Evolutionary conservation across 495 filamentous ascomycete species (phyloP), one percentile per base, ranked within the genome.

Genomic region (Neurospora sp.): DNA sequence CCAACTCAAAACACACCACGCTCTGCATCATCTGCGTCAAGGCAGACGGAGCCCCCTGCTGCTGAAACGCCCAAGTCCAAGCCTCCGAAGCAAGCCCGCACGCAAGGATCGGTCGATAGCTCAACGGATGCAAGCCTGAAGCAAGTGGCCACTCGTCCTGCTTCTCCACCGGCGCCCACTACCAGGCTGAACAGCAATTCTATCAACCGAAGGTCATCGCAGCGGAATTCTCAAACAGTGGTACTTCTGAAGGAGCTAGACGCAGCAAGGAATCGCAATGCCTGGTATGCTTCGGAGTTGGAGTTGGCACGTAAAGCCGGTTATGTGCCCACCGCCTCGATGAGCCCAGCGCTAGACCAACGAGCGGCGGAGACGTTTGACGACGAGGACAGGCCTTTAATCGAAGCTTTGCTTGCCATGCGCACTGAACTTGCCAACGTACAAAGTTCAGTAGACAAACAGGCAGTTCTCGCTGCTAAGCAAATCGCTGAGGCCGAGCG

Each of bases 281-380:
- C 95, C 2, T 99, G 96, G 96, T 98, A 96, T 82, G 94, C 94
- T 8, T 97, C 95, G 3, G 96, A 99, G 81, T 83, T 99, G 39
- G 93, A 96, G 18, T 82, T 98, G 72, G 96, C 96, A 4, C 89
- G 91, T 69, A 94, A 96, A 81, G 90, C 92, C 11, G 96, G 96
- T 9, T 98, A 98, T 78, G 86, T 88, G 10, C 89, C 92, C 16
- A 93, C 89, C 76, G 80, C 90, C 2, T 90, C 92, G 14, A 87
- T 89, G 66, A 93, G 86, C 77, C 91, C 93, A 35, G 86, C 89
- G 1, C 84, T 97, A 54, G 94, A 98, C 73, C 90, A 92, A 72
- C 88, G 90, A 70, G 87, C 87, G 9, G 86, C 89, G 5, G 93
- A 97, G 72, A 88, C 89, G 0, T 92, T 98, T 77, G 89, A 89